Conservation (phyloP, 306 rosid genomes). For the Rosa chinensis region DNA sequence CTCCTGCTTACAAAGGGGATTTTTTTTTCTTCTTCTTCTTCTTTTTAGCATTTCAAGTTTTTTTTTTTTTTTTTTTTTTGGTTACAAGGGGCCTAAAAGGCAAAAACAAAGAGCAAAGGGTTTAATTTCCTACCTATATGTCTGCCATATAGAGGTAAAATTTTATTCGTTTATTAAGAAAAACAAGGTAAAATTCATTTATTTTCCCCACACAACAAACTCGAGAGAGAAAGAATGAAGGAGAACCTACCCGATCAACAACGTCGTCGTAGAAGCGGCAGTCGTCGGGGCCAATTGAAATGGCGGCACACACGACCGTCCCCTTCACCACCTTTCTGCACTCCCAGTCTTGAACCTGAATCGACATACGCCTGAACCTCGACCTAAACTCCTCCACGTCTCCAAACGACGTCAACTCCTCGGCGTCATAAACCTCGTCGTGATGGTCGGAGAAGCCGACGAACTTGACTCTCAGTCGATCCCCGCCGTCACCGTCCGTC, state of each 20-base stretch:
- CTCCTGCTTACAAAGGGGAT: too few species aligned
- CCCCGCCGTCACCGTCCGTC: slow-evolving; percentile 21
- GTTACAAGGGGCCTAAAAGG: too few species aligned
- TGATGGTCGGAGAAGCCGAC: slow-evolving; percentile 21
- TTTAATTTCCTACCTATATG: too few species aligned
- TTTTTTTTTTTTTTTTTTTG: too few species aligned
- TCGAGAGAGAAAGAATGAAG: background rate
- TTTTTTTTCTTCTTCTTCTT: too few species aligned
- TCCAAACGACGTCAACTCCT: slow-evolving; percentile 14
- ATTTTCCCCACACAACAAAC: too few species aligned
- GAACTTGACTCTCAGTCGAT: slow-evolving; percentile 28
- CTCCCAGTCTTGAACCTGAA: slow-evolving; percentile 47
- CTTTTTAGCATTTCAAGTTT: too few species aligned
- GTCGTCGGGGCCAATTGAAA: slow-evolving; percentile 23
- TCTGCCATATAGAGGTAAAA: too few species aligned
- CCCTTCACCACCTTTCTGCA: slow-evolving; percentile 25
- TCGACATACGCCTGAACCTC: slow-evolving; percentile 39
- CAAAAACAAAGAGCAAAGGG: too few species aligned
- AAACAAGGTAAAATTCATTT: too few species aligned
- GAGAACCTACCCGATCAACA: slow-evolving; percentile 33
- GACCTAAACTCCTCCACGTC: slow-evolving; percentile 28
- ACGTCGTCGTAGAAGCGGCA: slow-evolving; percentile 48
- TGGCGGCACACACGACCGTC: slow-evolving; percentile 39
- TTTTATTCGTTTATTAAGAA: too few species aligned
- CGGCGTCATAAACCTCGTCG: slow-evolving; percentile 12